Evolutionary conservation across 2,329 filamentous ascomycete genomes (phyloP), one percentile per base, ranked within the genome.

Genomic region (Daldinia eschscholtzii): DNA sequence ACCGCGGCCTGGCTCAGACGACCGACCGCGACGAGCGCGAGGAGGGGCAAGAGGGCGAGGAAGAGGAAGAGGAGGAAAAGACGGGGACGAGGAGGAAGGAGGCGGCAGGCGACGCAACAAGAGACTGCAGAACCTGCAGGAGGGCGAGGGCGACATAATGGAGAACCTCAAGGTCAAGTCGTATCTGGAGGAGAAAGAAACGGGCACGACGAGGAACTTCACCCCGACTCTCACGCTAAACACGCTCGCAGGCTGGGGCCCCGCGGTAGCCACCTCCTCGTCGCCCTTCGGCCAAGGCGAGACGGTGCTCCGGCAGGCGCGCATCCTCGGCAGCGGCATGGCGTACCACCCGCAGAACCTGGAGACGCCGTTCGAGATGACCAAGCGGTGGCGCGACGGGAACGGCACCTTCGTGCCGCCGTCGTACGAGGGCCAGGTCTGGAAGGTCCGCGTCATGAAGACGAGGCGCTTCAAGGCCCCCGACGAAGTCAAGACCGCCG

Each of bases 331-430:
- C 10, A 79, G 81, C 62, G 82, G 79, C 4, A 64, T 72, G 50
- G 59, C 77, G 0, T 82, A 78, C 75, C 73, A 78, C 61, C 69
- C 73, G 12, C 39, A 72, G 35, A 61, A 76, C 58, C 64, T 58
- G 9, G 48, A 65, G 12, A 37, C 70, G 30, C 57, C 75, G 13
- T 59, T 69, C 33, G 77, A 77, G 9, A 74, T 77, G 39, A 65
- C 73, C 66, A 57, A 63, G 33, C 72, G 68, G 63, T 74, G 71
- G 50, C 60, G 57, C 13, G 57, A 76, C 37, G 75, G 75, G 65
- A 70, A 72, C 64, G 81, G 80, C n/a, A 66, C 81, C 3, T 83
- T 82, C 64, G 79, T 83, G 70, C 79, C 81, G 64, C 76, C 73
- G 41, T 56, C 53, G 4, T 23, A 53, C 4, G 61, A 68, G 35